Base-by-base conservation (phyloP, 345 rosid species). In the Gynandropsis gynandra region DNA sequence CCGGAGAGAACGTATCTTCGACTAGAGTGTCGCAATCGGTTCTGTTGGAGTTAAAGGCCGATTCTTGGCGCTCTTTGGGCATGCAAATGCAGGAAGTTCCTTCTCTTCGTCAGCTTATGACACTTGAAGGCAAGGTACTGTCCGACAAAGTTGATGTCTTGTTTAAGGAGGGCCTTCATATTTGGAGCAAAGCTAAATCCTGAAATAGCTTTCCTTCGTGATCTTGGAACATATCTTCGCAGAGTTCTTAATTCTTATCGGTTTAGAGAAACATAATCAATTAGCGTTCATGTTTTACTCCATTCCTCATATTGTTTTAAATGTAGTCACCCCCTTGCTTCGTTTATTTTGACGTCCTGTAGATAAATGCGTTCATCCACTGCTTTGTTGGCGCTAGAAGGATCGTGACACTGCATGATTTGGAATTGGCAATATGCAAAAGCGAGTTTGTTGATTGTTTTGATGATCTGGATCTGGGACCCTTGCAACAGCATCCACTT, bases 291-390 rank as follows among this genome's bases (percentile, higher is more conserved):
- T 24, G 29, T 24, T 24, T n/a, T 24, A 24, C 29, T 24, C 29
- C 29, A 2, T 12, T 40, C 32, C 10, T 18, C 42, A 7, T 1
- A 34, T 16, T 16, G 54, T 0, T 53, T 46, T 44, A 32, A 44
- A 14, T 13, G 15, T 24, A 24, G 5, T 48, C 11, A 35, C 34
- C 32, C 21, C 8, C 20, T 32, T 10, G 36, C 8, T 50, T 49
- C 3, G 20, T 46, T 32, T 43, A 9, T 50, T 36, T 50, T 36
- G 39, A 29, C 45, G 39, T 45, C 16, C 42, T 59, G 52, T 69
- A 89, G 97, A 65, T 89, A 51, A 81, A 86, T 78, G 83, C 94
- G 8, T 89, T 81, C 72, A 83, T 89, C 53, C 86, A 81, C 62
- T 89, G 97, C 75, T 89, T 72, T 52, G 77, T 81, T 37, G 88